A percentile compares a stretch with the other conserved stretches of the same genome.
These are phyloP conservation scores for Dendrobium huoshanense DNA, from an alignment of 106 monocot genomes.

Conservation along the genomic window DNA sequence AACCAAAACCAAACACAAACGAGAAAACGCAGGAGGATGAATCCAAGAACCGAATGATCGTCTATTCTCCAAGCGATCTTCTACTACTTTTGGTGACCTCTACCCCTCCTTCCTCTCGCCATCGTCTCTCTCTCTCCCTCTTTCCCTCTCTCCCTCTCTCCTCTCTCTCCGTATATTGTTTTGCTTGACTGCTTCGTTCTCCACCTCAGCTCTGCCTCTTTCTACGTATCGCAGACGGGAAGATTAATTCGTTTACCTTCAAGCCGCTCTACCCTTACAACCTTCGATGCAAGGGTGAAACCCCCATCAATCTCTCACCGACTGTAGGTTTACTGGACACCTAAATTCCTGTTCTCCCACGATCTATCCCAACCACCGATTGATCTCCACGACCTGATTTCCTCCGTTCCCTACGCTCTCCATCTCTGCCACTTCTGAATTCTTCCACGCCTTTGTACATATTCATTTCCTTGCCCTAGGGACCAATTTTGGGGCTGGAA, in stretches of 20 bases:
- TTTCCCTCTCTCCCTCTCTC: not conserved
- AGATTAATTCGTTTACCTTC: not conserved
- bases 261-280: not conserved
- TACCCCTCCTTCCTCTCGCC: no score
- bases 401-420: not conserved
- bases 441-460: not conserved
- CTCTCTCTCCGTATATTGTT: not conserved
- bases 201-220: not conserved
- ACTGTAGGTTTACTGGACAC: not conserved
- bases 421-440: not conserved
- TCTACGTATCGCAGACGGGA: not conserved
- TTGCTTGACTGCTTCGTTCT: not conserved
- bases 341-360: not conserved
- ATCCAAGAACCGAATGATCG: no score
- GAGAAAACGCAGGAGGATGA: no score
- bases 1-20: no score
- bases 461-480: not conserved
- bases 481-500: not conserved
- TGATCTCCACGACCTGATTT: not conserved
- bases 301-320: not conserved
- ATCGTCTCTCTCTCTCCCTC: not conserved
- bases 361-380: not conserved
- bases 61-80: no score
- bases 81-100: no score
- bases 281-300: not conserved